Percentiles rank a stretch among this genome's conserved stretches.
Conservation (phyloP, 352 stramenopile species). For the Thraustotheca clavata region DNA sequence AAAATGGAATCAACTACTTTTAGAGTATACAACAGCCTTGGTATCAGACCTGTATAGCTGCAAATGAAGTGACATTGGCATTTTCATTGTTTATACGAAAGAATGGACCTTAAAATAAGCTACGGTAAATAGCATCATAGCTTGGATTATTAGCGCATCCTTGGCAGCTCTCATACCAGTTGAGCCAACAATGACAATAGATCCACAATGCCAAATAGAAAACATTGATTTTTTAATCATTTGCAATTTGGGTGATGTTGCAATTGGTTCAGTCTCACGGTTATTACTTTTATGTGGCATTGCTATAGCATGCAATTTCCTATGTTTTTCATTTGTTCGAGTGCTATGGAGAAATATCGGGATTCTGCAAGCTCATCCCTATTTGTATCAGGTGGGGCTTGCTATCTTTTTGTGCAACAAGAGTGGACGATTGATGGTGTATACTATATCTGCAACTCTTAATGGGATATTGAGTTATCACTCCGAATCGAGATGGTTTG, state of each 20-base stretch:
- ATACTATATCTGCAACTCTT: neutral
- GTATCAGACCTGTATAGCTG: neutral
- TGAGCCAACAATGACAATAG: neutral
- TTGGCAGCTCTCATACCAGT: neutral
- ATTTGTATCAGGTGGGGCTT: neutral
- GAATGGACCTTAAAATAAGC: neutral
- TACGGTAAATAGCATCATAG: conserved; percentile 1
- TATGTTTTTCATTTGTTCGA: neutral
- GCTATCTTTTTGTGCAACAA: neutral
- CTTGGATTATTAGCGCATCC: neutral
- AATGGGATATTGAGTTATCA: neutral
- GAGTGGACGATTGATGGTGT: neutral
- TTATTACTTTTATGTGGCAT: neutral
- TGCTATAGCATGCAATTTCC: neutral
- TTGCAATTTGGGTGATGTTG: neutral
- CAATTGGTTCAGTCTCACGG: neutral
- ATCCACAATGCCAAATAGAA: neutral
- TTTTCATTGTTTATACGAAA: neutral
- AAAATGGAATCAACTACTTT: neutral
- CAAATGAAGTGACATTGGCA: conserved; percentile 11
- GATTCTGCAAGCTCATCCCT: neutral
- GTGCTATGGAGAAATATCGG: neutral
- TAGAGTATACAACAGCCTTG: neutral
- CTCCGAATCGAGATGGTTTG: neutral
- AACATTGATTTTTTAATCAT: neutral